These are phyloP conservation scores for Ustilago lituana DNA, from an alignment of 1,284 basidiomycete species.

Conservation along the genomic window DNA sequence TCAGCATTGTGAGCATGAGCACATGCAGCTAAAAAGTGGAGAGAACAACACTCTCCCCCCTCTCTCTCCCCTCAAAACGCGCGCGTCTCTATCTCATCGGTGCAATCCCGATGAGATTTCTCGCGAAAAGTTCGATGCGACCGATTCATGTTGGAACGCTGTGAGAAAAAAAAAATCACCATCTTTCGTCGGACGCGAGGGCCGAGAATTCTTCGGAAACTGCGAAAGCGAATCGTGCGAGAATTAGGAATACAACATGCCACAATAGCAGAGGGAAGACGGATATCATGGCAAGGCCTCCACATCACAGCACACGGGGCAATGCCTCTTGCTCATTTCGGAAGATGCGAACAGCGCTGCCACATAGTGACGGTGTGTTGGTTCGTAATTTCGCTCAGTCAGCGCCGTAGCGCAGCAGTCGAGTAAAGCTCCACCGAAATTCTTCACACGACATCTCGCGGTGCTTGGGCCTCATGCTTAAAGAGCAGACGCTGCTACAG, in stretches of 20 bases:
- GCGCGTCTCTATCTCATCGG: neutral
- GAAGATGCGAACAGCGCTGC: neutral
- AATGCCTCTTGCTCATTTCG: too few species aligned
- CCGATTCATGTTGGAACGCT: too few species aligned
- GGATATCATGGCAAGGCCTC: slow-evolving; percentile 26
- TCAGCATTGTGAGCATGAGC: too few species aligned
- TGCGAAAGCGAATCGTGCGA: slow-evolving; percentile 12
- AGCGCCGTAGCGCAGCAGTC: too few species aligned
- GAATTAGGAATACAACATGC: neutral
- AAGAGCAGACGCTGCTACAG: too few species aligned
- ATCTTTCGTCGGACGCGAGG: neutral
- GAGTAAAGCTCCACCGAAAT: neutral
- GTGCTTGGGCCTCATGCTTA: too few species aligned
- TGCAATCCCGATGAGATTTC: too few species aligned
- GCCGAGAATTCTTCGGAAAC: neutral
- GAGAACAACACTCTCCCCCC: slow-evolving; percentile 31
- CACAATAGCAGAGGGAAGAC: neutral
- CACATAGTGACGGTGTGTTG: neutral
- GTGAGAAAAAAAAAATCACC: too few species aligned
- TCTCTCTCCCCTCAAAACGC: too few species aligned
- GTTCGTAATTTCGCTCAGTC: slow-evolving; percentile 11
- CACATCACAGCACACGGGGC: neutral
- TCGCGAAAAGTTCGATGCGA: too few species aligned
- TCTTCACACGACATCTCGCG: slow-evolving; percentile 31
- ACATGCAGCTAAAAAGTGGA: slow-evolving; percentile 5